Conservation (phyloP, 345 rosid genomes). For the Crucihimalaya himalaica region DNA sequence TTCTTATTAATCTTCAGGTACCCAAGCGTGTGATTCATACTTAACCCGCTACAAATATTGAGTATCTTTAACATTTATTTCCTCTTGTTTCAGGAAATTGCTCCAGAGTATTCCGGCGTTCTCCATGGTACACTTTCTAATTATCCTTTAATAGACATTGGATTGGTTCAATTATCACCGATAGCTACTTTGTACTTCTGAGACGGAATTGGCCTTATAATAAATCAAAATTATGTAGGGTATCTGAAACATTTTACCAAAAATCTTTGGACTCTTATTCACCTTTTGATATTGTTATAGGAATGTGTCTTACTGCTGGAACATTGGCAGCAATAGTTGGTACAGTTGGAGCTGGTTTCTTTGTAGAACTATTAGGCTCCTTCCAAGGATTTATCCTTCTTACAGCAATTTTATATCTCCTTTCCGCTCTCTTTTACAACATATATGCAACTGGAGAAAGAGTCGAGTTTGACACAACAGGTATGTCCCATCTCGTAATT, state of each 20-base stretch:
- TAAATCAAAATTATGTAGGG: background rate
- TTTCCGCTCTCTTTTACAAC: constrained; percentile 74
- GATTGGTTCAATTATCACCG: background rate
- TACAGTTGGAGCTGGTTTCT: constrained; percentile 94
- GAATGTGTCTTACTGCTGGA: constrained; percentile 84
- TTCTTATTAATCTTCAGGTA: constrained; percentile 96
- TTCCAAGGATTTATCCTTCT: constrained; percentile 89
- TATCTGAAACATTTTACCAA: background rate
- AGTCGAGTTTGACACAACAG: constrained; percentile 64
- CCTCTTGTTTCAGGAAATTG: constrained; percentile 68
- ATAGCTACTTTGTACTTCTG: background rate
- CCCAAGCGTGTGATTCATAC: background rate
- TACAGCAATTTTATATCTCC: constrained; percentile 66
- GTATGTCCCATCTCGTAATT: constrained; percentile 37
- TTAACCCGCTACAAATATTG: background rate
- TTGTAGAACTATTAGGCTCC: constrained; percentile 84
- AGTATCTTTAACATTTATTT: constrained; percentile 34
- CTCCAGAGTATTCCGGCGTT: constrained; percentile 90
- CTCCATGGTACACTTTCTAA: constrained; percentile 61
- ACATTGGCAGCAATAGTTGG: constrained; percentile 91
- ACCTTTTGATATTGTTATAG: constrained; percentile 44
- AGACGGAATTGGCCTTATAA: background rate
- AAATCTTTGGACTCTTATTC: background rate
- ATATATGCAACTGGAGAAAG: constrained; percentile 81
- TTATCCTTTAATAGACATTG: constrained; percentile 5